A percentile compares a stretch with the other conserved stretches of the same genome.
Evolutionary conservation across 495 filamentous ascomycete species (phyloP).

Genomic region (Trypethelium eluteriae): DNA sequence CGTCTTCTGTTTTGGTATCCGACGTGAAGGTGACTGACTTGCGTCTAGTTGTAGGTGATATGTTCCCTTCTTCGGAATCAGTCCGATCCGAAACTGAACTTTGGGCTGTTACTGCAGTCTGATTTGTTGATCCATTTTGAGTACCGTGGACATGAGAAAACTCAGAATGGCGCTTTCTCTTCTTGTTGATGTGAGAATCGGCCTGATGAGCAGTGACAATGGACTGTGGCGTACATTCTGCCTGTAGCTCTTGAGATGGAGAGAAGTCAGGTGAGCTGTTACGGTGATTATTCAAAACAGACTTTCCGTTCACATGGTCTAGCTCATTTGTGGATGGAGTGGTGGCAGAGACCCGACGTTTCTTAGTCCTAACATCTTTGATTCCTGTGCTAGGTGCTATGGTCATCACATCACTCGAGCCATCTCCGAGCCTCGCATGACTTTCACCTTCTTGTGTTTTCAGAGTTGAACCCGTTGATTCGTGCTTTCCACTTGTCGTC

Average conservation of each 20-base stretch:
- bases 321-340: neutral
- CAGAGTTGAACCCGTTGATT: neutral
- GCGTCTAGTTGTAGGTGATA: constrained; percentile 29
- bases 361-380: neutral
- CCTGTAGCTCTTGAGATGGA: neutral
- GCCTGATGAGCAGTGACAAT: neutral
- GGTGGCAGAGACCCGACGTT: neutral
- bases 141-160: neutral
- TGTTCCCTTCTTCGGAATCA: constrained; percentile 22
- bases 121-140: neutral
- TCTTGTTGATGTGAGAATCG: neutral
- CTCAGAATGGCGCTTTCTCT: constrained; percentile 10
- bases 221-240: neutral
- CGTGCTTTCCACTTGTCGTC: constrained; percentile 25
- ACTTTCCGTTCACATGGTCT: neutral
- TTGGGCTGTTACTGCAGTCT: neutral
- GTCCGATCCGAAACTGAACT: constrained; percentile 25
- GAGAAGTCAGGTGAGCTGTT: neutral
- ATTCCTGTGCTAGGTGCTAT: neutral
- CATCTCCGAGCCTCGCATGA: neutral
- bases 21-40: constrained; percentile 76
- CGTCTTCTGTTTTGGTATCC: constrained; percentile 57
- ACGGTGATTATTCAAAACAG: neutral
- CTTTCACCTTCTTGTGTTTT: constrained; percentile 11
- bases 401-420: neutral